A percentile compares a stretch with the other conserved stretches of the same genome.
Evolutionary conservation across 331 rosid species (phyloP).

Genomic region (Acacia concinna): DNA sequence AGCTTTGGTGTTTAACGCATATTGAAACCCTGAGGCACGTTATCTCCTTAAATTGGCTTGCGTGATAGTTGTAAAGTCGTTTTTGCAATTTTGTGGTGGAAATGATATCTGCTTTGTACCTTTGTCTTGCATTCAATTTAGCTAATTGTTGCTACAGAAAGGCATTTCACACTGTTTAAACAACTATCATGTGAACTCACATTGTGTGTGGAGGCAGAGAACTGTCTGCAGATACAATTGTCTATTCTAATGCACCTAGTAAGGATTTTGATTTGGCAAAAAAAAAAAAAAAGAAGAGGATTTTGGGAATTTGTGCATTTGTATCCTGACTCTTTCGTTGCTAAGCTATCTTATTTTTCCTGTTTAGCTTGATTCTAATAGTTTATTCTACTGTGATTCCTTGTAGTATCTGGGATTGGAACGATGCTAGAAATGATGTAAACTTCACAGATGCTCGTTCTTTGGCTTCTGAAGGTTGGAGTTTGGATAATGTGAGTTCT

Average conservation of each 20-base stretch:
- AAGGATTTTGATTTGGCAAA: background rate
- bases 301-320: background rate
- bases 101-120: slow-evolving; percentile 2
- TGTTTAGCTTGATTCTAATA: slow-evolving; percentile 21
- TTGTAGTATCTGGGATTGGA: slow-evolving; percentile 87
- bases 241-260: background rate
- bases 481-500: slow-evolving; percentile 60
- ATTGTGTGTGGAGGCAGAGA: background rate
- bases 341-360: background rate
- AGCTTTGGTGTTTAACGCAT: slow-evolving; percentile 94
- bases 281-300: background rate
- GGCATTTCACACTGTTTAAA: slow-evolving; percentile 8
- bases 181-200: background rate
- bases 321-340: background rate
- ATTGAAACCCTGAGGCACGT: slow-evolving; percentile 83
- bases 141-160: slow-evolving; percentile 1
- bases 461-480: slow-evolving; percentile 75
- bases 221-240: background rate
- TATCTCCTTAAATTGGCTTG: slow-evolving; percentile 15
- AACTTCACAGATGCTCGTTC: slow-evolving; percentile 73
- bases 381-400: slow-evolving; percentile 22
- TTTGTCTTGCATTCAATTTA: slow-evolving; percentile 7
- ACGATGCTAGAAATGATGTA: slow-evolving; percentile 59
- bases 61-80: background rate
- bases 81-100: background rate